These are phyloP conservation scores for Hypoxylon cercidicola DNA, from an alignment of 495 filamentous ascomycete species.

Conservation along the genomic window DNA sequence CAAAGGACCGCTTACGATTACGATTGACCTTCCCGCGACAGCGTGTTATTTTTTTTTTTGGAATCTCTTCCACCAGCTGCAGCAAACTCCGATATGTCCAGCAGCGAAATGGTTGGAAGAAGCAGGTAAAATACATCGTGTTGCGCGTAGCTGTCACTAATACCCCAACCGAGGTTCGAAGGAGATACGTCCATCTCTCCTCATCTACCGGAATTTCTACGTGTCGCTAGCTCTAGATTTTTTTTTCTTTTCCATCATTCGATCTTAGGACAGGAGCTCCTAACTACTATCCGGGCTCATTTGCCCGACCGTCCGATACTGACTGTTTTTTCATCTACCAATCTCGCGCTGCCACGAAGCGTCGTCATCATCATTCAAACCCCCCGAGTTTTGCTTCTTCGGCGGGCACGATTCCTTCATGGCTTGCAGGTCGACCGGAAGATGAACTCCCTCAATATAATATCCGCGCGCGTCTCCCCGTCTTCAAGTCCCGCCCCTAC, in stretches of 20 bases:
- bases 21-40: slow-evolving; percentile 25
- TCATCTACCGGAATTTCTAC: slow-evolving; percentile 17
- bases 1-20: slow-evolving; percentile 28
- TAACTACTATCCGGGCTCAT: slow-evolving; percentile 29
- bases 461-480: slow-evolving; percentile 82
- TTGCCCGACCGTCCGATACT: slow-evolving; percentile 27
- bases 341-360: slow-evolving; percentile 14
- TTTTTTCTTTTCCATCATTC: slow-evolving; percentile 6
- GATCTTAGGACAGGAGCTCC: slow-evolving; percentile 8
- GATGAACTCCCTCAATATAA: slow-evolving; percentile 98
- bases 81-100: slow-evolving; percentile 16
- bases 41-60: slow-evolving; percentile 33
- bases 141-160: slow-evolving; percentile 37
- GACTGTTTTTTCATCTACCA: slow-evolving; percentile 12
- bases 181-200: slow-evolving; percentile 16
- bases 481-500: slow-evolving; percentile 65
- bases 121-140: slow-evolving; percentile 25
- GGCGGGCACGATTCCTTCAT: slow-evolving; percentile 55
- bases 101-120: slow-evolving; percentile 35
- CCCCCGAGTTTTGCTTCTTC: slow-evolving; percentile 26
- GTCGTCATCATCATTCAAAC: not conserved
- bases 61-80: slow-evolving; percentile 12
- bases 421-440: slow-evolving; percentile 63
- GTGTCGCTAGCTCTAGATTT: slow-evolving; percentile 10
- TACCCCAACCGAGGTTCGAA: slow-evolving; percentile 32